phyloP scores from a whole-genome alignment of 2,329 filamentous ascomycete species.

The Fonsecaea nubica region DNA sequence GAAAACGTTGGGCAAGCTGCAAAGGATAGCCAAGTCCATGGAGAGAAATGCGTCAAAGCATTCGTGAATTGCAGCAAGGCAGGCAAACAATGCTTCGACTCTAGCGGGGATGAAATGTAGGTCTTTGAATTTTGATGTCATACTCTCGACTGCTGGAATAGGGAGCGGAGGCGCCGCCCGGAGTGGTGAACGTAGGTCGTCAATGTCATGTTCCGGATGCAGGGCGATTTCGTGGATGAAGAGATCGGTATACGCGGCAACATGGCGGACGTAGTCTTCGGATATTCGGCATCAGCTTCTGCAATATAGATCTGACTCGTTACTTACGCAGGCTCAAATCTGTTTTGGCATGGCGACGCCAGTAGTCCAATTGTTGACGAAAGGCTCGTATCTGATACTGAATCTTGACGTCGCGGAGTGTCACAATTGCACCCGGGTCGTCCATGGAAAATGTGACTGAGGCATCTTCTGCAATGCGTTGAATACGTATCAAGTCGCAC shows the following conservation, averaged over 20 bases:
- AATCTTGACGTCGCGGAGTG: constrained; percentile 67
- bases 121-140: constrained; percentile 28
- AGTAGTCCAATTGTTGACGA: constrained; percentile 69
- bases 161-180: constrained; percentile 57
- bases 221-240: constrained; percentile 79
- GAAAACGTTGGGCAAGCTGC: constrained; percentile 71
- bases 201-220: constrained; percentile 65
- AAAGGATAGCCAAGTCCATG: constrained; percentile 65
- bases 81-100: constrained; percentile 70
- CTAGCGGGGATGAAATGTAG: constrained; percentile 58
- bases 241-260: constrained; percentile 68
- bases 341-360: constrained; percentile 60
- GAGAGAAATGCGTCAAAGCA: constrained; percentile 69
- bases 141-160: constrained; percentile 63
- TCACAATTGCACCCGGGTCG: constrained; percentile 60
- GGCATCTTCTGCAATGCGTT: constrained; percentile 72
- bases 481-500: constrained; percentile 64
- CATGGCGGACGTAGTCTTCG: constrained; percentile 57
- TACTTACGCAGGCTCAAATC: constrained; percentile 58
- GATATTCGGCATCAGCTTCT: constrained; percentile 3
- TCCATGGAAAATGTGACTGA: constrained; percentile 70
- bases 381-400: constrained; percentile 70
- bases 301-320: neutral
- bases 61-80: constrained; percentile 69
- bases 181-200: constrained; percentile 48